Evolutionary conservation across 768 basidiomycete genomes (phyloP), one percentile per base, ranked within the genome.

Genomic region (Tubosaeta brunneosetosa): DNA sequence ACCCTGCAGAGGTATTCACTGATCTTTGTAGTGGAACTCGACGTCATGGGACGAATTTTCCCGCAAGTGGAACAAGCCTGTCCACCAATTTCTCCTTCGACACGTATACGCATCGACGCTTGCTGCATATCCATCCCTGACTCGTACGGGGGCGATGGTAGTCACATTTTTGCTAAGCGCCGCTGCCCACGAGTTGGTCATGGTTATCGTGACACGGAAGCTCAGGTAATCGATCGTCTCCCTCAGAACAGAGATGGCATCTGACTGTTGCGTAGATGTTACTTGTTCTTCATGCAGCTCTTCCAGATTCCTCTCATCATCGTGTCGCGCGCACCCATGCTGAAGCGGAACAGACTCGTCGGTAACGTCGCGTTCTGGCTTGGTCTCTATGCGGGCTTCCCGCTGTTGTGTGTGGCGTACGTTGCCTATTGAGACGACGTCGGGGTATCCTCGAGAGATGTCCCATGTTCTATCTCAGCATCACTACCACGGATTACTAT

Each of bases 1-100:
- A n/a, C 10, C 25, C 17, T 41, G 25, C 44, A 38, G 7, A 47
- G 19, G 33, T 33, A 13, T 36, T 19, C 12, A 47, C 34, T 55
- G 27, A 54, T 16, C 12, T 52, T 34, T 6, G 32, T n/a, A 83
- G 89, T 97, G 95, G 95, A 98, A 98, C 70, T 92, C 92, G 6
- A 92, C 88, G 0, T 91, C 92, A 2, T 94, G 89, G 90, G 95
- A 97, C 60, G 92, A 97, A 69, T 97, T 95, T 68, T 90, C 94
- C 4, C 85, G 97, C 41, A 94, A 95, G 73, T 98, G 97, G 95
- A 98, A 98, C 73, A 93, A 91, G 58, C 95, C 95, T 11, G 95
- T 97, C 31, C 86, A 98, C 59, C 78, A 79, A n/a, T 91, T 91
- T 79, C 81, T 99, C 36, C 79, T 98, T 16, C 84, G 92, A 11